Percentiles rank a stretch among this genome's conserved stretches.
Evolutionary conservation across 805 yeast species (phyloP).

Genomic region (Spathaspora hagerdaliae): DNA sequence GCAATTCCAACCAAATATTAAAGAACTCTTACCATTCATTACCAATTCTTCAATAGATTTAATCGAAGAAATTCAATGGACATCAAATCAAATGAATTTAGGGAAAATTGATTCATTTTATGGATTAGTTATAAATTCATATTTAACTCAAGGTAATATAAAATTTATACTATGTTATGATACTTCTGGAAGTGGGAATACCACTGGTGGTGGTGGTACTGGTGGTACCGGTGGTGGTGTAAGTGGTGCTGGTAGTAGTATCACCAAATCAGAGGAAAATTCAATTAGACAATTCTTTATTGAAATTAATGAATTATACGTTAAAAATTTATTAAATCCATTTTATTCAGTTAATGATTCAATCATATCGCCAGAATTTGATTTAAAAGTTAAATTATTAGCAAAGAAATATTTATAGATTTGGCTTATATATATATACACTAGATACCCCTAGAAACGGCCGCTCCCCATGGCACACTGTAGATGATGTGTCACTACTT

Average conservation of each 20-base stretch:
- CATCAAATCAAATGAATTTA: constrained; percentile 57
- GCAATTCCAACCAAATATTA: constrained; percentile 62
- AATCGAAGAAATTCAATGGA: constrained; percentile 89
- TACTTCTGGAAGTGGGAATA: constrained; percentile 14
- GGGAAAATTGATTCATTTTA: constrained; percentile 84
- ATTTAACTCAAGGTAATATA: constrained; percentile 81
- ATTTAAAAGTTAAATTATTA: constrained; percentile 61
- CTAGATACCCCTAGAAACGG: background rate
- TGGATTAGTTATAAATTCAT: constrained; percentile 78
- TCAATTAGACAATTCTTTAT: constrained; percentile 76
- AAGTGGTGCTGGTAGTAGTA: background rate
- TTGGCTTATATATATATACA: background rate
- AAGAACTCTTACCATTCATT: constrained; percentile 82
- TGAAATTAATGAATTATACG: constrained; percentile 84
- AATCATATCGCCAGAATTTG: constrained; percentile 71
- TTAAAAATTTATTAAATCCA: constrained; percentile 80
- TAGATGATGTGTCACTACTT: too few relatives aligned
- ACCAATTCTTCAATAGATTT: constrained; percentile 86
- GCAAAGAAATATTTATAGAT: constrained; percentile 70
- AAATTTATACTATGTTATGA: constrained; percentile 63
- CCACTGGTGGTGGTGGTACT: constrained; percentile 5
- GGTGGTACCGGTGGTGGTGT: constrained; percentile 3
- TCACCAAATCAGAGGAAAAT: constrained; percentile 50
- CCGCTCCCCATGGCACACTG: too few relatives aligned
- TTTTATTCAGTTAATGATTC: constrained; percentile 77